Conservation (phyloP, 2,329 filamentous ascomycete genomes). For the Cercospora sojina region DNA sequence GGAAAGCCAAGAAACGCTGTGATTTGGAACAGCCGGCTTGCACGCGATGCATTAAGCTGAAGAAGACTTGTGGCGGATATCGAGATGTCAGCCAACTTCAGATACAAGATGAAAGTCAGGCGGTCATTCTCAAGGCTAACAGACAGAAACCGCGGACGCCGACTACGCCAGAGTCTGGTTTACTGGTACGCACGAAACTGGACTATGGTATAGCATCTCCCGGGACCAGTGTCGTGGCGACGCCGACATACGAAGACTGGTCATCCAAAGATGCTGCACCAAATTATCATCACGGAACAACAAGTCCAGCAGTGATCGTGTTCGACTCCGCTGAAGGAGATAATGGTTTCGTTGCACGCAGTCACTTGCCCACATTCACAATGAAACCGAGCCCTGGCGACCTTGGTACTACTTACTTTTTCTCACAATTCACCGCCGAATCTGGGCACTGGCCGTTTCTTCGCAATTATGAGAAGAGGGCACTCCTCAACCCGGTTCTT, state of each 20-base stretch:
- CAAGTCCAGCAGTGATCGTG: background rate
- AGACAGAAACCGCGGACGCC: slow-evolving; percentile 28
- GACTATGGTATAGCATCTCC: slow-evolving; percentile 15
- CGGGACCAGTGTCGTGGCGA: background rate
- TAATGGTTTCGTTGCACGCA: background rate
- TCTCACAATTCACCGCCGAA: slow-evolving; percentile 33
- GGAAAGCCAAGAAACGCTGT: slow-evolving; percentile 39
- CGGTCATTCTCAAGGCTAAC: slow-evolving; percentile 31
- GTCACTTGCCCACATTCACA: slow-evolving; percentile 10
- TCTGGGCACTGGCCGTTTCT: slow-evolving; percentile 35
- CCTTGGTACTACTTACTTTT: slow-evolving; percentile 35
- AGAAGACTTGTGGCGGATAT: slow-evolving; percentile 36
- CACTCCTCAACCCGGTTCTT: slow-evolving; percentile 30
- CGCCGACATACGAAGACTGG: slow-evolving; percentile 28
- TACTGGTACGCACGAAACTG: background rate
- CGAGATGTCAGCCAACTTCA: slow-evolving; percentile 36
- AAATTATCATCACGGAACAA: slow-evolving; percentile 18
- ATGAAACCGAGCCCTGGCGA: slow-evolving; percentile 29
- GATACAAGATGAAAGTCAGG: slow-evolving; percentile 37
- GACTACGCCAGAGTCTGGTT: slow-evolving; percentile 13
- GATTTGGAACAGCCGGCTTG: slow-evolving; percentile 36
- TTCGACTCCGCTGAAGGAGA: background rate
- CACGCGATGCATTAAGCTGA: slow-evolving; percentile 36
- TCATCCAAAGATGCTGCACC: slow-evolving; percentile 33
- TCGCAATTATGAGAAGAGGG: slow-evolving; percentile 18